phyloP scores from a whole-genome alignment of 768 basidiomycete species.

The Calvatia gigantea region DNA sequence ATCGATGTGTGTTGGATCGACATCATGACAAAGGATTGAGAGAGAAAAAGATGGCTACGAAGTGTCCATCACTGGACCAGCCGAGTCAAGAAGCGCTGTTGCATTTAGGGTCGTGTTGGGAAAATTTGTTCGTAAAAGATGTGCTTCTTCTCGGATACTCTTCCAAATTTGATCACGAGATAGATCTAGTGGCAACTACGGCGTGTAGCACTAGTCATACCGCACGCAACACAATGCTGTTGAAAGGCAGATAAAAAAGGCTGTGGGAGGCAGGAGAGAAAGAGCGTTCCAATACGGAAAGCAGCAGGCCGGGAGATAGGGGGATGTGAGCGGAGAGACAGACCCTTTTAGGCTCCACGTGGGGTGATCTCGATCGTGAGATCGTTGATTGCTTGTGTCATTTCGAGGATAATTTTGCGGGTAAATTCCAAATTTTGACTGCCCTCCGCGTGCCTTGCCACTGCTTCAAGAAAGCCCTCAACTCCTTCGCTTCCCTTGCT shows the following conservation, averaged over 20 bases:
- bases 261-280: not conserved
- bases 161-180: not conserved
- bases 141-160: constrained; percentile 1
- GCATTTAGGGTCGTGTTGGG: constrained; percentile 5
- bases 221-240: no score
- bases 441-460: constrained; percentile 15
- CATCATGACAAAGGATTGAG: not conserved
- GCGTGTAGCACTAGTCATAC: no score
- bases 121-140: constrained; percentile 6
- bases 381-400: constrained; percentile 17
- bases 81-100: not conserved
- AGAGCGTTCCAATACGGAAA: not conserved
- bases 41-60: not conserved
- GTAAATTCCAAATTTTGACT: constrained; percentile 16
- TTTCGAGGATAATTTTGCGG: constrained; percentile 15
- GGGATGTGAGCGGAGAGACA: not conserved
- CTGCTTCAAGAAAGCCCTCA: constrained; percentile 5
- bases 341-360: constrained; percentile 11
- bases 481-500: constrained; percentile 7
- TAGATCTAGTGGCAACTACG: not conserved
- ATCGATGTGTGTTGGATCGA: not conserved
- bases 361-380: constrained; percentile 19
- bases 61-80: constrained; percentile 1
- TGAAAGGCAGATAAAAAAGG: no score
- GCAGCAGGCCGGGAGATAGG: not conserved